phyloP scores from a whole-genome alignment of 1,284 basidiomycete species.

The Pterulicium gracile region DNA sequence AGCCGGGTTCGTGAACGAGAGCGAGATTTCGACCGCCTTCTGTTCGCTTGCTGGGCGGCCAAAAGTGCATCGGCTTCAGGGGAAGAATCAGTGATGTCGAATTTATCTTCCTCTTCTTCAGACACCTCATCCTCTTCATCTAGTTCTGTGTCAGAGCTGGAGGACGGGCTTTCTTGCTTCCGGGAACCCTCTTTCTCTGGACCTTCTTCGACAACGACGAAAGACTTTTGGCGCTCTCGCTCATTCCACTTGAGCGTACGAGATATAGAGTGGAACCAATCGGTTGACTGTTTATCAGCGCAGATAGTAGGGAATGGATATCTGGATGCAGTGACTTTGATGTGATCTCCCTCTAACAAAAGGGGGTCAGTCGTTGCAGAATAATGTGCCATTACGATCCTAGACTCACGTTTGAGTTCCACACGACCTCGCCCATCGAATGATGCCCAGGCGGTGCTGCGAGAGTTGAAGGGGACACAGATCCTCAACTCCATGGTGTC shows the following conservation, averaged over 20 bases:
- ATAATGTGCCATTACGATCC: too few relatives aligned
- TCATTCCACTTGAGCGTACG: constrained; percentile 98
- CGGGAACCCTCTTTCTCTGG: constrained; percentile 24
- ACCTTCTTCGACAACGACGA: constrained; percentile 92
- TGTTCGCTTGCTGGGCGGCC: constrained; percentile 12
- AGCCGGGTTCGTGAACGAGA: constrained; percentile 33
- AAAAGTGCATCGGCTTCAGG: constrained; percentile 32
- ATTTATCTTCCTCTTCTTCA: constrained; percentile 65
- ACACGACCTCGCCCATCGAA: constrained; percentile 97
- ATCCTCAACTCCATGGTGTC: constrained; percentile 98
- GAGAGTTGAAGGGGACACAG: constrained; percentile 96
- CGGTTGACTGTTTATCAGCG: constrained; percentile 92
- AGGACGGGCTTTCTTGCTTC: constrained; percentile 14
- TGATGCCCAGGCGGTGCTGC: constrained; percentile 97
- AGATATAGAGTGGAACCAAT: constrained; percentile 97
- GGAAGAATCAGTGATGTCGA: constrained; percentile 85
- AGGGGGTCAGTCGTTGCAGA: constrained; percentile 2
- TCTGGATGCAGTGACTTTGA: constrained; percentile 95
- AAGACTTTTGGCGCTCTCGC: constrained; percentile 92
- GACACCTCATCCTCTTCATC: constrained; percentile 35
- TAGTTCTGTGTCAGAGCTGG: constrained; percentile 24
- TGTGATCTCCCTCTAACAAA: constrained; percentile 89
- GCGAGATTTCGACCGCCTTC: constrained; percentile 20
- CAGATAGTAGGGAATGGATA: constrained; percentile 99
- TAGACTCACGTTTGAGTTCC: constrained; percentile 81